Percentiles rank a stretch among this genome's conserved stretches.
phyloP scores from a whole-genome alignment of 139 green algal species.

The Asterochloris sp. region DNA sequence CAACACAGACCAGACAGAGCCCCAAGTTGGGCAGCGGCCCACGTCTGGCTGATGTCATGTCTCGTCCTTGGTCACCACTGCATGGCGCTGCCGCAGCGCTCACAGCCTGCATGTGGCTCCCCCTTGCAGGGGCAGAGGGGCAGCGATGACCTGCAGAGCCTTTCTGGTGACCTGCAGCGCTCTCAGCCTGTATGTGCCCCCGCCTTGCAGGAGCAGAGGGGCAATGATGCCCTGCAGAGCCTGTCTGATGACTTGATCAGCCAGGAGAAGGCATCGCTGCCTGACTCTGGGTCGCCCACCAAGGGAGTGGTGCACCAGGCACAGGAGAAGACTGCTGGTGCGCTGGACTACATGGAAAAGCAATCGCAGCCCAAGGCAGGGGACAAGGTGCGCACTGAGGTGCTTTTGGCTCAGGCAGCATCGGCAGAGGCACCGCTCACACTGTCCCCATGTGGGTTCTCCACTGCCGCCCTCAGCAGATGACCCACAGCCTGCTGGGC shows the following conservation, averaged over 20 bases:
- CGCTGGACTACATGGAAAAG: slow-evolving; percentile 4
- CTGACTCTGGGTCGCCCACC: background rate
- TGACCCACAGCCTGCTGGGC: too few species aligned
- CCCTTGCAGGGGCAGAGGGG: too few species aligned
- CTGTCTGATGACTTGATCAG: slow-evolving; percentile 14
- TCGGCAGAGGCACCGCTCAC: too few species aligned
- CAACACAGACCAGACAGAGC: background rate
- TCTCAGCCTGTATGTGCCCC: background rate
- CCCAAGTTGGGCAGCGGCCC: too few species aligned
- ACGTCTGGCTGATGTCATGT: background rate
- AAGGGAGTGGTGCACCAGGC: background rate
- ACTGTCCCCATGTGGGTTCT: too few species aligned
- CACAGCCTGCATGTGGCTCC: background rate
- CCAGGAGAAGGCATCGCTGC: background rate
- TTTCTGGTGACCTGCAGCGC: background rate
- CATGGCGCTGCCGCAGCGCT: background rate
- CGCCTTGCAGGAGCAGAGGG: background rate
- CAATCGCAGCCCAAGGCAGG: slow-evolving; percentile 3
- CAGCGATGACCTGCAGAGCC: background rate
- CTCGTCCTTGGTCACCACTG: background rate
- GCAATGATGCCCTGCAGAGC: slow-evolving; percentile 10
- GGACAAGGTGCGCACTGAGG: background rate
- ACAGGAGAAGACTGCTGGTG: slow-evolving; percentile 4
- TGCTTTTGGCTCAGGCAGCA: background rate
- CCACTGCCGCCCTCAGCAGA: too few species aligned